Percentiles rank a stretch among this genome's conserved stretches.
Conservation (phyloP, 345 rosid species). For the Citrus hindsii region DNA sequence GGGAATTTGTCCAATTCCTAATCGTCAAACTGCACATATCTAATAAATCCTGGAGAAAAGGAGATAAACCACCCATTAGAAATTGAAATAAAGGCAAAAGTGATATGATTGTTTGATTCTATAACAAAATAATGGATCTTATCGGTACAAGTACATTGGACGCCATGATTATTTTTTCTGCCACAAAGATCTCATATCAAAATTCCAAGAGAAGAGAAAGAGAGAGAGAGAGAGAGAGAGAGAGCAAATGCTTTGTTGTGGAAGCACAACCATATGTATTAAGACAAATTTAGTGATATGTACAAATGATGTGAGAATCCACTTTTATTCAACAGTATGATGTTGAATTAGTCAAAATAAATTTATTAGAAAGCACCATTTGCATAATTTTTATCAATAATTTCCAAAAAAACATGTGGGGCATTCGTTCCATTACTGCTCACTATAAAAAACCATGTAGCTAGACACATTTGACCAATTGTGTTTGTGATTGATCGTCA, state of each 20-base stretch:
- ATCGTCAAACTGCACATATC: background rate
- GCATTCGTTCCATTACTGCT: background rate
- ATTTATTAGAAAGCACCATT: background rate
- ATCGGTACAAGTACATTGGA: background rate
- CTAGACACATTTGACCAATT: background rate
- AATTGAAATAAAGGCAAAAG: background rate
- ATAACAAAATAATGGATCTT: background rate
- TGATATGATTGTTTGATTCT: background rate
- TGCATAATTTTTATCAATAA: background rate
- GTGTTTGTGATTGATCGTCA: background rate
- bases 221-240: background rate
- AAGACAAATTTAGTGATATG: background rate
- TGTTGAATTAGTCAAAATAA: background rate
- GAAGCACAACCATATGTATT: background rate
- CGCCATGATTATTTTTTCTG: constrained; percentile 3
- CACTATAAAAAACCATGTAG: background rate
- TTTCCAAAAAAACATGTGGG: background rate
- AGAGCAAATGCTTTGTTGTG: background rate
- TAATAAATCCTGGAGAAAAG: background rate
- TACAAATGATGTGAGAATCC: constrained; percentile 7
- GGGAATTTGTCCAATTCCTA: background rate
- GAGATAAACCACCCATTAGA: background rate
- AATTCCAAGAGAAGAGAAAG: background rate
- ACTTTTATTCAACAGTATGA: background rate
- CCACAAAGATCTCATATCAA: background rate